Evolutionary conservation across 179 eudicot species (phyloP).

Genomic region (Silene vulgaris): DNA sequence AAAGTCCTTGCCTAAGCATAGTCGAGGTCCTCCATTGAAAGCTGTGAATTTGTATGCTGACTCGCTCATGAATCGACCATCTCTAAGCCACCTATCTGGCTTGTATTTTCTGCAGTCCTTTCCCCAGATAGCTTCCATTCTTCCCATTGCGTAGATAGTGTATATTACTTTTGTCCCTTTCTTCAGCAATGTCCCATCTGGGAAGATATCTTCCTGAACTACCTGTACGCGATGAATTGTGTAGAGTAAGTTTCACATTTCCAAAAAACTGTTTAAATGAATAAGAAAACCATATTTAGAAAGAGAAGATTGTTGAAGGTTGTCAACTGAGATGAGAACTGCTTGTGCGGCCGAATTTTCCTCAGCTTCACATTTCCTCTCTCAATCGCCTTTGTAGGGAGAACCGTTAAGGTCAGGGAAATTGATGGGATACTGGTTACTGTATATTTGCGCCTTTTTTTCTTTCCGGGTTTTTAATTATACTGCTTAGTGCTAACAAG

Average conservation of each 20-base stretch:
- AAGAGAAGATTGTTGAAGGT: too few relatives aligned
- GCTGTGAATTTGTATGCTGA: slow-evolving; percentile 91
- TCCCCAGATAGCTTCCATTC: slow-evolving; percentile 97
- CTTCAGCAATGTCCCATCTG: slow-evolving; percentile 80
- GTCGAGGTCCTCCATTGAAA: slow-evolving; percentile 89
- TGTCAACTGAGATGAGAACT: too few relatives aligned
- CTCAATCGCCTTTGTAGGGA: too few relatives aligned
- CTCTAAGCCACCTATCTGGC: slow-evolving; percentile 90
- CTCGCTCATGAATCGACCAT: slow-evolving; percentile 81
- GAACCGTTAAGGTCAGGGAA: neutral
- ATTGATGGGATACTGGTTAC: neutral
- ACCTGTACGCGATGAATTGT: slow-evolving; percentile 38
- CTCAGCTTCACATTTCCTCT: too few relatives aligned
- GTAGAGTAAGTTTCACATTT: neutral
- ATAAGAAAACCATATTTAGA: too few relatives aligned
- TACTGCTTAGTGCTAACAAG: too few relatives aligned
- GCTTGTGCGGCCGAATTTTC: too few relatives aligned
- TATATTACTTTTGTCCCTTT: slow-evolving; percentile 84
- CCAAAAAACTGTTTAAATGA: neutral
- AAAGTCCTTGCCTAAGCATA: slow-evolving; percentile 89
- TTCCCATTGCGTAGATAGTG: slow-evolving; percentile 85
- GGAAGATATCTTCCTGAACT: slow-evolving; percentile 74
- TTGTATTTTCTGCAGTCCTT: slow-evolving; percentile 74
- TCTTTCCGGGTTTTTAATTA: neutral
- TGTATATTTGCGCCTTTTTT: neutral